A percentile compares a stretch with the other conserved stretches of the same genome.
Evolutionary conservation across 805 yeast species (phyloP).

Genomic region (Tetrapisispora nanseiensis): DNA sequence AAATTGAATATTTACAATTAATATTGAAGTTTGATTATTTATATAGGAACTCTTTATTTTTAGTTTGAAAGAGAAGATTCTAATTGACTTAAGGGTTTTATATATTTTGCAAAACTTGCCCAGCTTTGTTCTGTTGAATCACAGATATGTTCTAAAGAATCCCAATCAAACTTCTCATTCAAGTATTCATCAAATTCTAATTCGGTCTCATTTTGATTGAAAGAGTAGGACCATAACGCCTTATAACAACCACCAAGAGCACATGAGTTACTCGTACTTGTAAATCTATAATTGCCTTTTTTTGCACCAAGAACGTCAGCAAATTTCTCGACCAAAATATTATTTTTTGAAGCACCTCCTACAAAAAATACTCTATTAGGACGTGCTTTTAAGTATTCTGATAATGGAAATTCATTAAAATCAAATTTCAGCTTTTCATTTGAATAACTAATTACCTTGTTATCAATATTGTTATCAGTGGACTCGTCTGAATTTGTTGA

Average conservation of each 20-base stretch:
- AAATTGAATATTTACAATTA: too few species aligned
- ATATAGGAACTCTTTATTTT: too few species aligned
- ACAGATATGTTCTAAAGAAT: constrained; percentile 25
- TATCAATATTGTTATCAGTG: neutral
- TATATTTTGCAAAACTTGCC: constrained; percentile 24
- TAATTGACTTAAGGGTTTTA: constrained; percentile 25
- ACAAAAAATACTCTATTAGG: constrained; percentile 73
- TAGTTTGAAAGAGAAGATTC: constrained; percentile 12
- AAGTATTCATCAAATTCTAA: constrained; percentile 37
- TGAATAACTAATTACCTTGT: neutral
- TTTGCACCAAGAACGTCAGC: constrained; percentile 55
- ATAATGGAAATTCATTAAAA: constrained; percentile 20
- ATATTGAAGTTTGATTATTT: too few species aligned
- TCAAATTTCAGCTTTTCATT: constrained; percentile 27
- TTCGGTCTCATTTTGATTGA: constrained; percentile 20
- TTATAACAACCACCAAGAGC: constrained; percentile 87
- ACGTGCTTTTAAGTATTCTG: constrained; percentile 27
- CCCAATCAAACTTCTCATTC: constrained; percentile 39
- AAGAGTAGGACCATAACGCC: constrained; percentile 59
- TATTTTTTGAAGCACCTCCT: constrained; percentile 78
- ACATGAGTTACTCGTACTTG: constrained; percentile 77
- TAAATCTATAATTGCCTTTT: constrained; percentile 55
- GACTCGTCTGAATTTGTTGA: constrained; percentile 23
- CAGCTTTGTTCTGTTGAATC: constrained; percentile 20
- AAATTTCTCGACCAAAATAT: constrained; percentile 56